Conservation (phyloP, 2,329 filamentous ascomycete species). For the Fusarium aywerte region DNA sequence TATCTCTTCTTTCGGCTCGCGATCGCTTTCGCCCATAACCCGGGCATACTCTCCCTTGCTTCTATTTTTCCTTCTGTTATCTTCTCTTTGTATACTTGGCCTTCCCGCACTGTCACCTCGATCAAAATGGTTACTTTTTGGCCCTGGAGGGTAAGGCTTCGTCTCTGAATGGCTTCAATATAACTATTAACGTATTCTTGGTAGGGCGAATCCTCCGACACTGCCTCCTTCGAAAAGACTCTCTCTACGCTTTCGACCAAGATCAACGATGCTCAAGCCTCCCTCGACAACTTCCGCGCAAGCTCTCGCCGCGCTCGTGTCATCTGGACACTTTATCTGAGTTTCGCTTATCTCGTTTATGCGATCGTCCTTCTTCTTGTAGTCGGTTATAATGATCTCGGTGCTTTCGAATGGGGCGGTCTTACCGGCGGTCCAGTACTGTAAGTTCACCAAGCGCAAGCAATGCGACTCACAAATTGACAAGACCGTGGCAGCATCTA, state of each 20-base stretch:
- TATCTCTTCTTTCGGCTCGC: conserved; percentile 4
- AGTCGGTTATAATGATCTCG: conserved; percentile 84
- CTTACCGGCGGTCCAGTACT: conserved; percentile 81
- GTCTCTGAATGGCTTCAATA: not conserved
- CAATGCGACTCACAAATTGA: conserved; percentile 23
- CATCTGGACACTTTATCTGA: conserved; percentile 89
- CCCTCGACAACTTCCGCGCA: conserved; percentile 78
- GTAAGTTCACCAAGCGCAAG: conserved; percentile 60
- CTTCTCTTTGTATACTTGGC: conserved; percentile 23
- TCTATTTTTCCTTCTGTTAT: conserved; percentile 1
- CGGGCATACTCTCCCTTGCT: conserved; percentile 19
- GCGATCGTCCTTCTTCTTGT: conserved; percentile 84
- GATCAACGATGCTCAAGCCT: conserved; percentile 78
- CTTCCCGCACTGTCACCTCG: conserved; percentile 3
- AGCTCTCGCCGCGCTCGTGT: conserved; percentile 82
- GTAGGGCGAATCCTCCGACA: conserved; percentile 81
- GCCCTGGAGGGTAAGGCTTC: conserved; percentile 77
- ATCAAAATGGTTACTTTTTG: conserved; percentile 81
- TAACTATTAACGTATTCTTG: conserved; percentile 24
- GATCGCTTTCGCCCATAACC: conserved; percentile 1
- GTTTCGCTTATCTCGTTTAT: conserved; percentile 90
- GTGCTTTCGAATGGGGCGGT: conserved; percentile 79
- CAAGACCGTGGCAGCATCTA: conserved; percentile 74
- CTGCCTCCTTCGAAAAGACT: conserved; percentile 92
- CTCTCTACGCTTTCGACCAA: conserved; percentile 84